phyloP scores from a whole-genome alignment of 208 protist genomes.

The Crithidia fasciculata region DNA sequence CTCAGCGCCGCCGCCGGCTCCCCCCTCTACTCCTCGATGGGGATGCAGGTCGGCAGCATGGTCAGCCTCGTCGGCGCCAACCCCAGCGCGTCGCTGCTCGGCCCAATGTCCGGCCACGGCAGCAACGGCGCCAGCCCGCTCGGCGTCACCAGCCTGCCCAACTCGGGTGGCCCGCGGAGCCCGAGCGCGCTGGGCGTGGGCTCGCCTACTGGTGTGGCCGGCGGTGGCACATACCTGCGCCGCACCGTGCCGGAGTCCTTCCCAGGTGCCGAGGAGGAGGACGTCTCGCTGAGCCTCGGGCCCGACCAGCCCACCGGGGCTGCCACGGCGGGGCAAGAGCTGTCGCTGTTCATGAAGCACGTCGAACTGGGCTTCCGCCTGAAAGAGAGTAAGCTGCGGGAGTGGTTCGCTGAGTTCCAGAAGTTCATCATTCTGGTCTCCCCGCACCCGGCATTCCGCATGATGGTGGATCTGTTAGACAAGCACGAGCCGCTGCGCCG shows the following conservation, averaged over 20 bases:
- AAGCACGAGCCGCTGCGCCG: conserved; percentile 91
- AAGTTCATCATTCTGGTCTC: conserved; percentile 90
- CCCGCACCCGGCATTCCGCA: conserved; percentile 86
- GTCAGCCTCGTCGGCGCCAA: conserved; percentile 25
- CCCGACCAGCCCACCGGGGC: conserved; percentile 4
- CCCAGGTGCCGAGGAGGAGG: conserved; percentile 26
- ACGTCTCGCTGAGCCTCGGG: conserved; percentile 26
- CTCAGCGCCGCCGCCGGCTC: conserved; percentile 17
- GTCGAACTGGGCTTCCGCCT: conserved; percentile 77
- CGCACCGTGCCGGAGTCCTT: conserved; percentile 30
- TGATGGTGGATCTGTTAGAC: conserved; percentile 91
- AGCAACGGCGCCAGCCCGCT: conserved; percentile 2
- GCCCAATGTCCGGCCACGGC: conserved; percentile 20
- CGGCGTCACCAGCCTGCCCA: conserved; percentile 12
- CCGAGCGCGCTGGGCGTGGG: conserved; percentile 9
- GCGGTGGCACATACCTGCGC: conserved; percentile 32
- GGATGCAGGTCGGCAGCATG: conserved; percentile 16
- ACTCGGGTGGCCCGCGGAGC: conserved; percentile 18
- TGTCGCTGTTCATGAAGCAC: conserved; percentile 85
- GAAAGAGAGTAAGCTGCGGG: conserved; percentile 83
- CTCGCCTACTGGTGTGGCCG: conserved; percentile 10
- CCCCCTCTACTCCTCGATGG: conserved; percentile 18
- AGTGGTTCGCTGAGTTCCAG: conserved; percentile 91
- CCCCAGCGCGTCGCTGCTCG: conserved; percentile 24
- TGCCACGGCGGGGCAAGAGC: conserved; percentile 44